Base-by-base conservation (phyloP, 371 early-diverging fungal genomes). In the Syncephalastrum monosporum region DNA sequence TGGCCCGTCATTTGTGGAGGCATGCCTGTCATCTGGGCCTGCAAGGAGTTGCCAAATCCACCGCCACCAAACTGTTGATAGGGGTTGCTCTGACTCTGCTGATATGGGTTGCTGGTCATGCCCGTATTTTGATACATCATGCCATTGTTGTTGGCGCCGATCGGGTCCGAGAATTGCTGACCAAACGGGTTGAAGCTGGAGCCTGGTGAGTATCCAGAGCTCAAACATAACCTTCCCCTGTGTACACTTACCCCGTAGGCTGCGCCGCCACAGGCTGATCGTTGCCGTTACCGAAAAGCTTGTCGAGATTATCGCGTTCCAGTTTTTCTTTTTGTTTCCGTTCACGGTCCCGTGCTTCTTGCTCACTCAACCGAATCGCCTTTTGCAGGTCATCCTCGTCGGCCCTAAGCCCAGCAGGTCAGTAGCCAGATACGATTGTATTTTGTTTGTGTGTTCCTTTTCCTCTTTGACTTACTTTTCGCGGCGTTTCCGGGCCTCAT, bases 1-100 rank as follows among this genome's bases (percentile, higher is more conserved):
- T 50, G 81, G 83, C 63, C 84, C 70, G 68, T 88, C 79, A 44
- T 69, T 53, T 59, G 70, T 54, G 78, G 75, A 29, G 65, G 75
- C 49, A 77, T 62, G 2, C 72, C 68, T 7, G 72, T 72, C 70
- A 70, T 69, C 47, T 71, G 72, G 49, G 72, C 64, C 48, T 69
- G 73, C 19, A 70, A 59, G 14, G 42, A 51, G 33, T 60, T 57
- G 29, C 56, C 56, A 29, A 63, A 65, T 41, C 16, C 41, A 12
- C 38, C 38, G 14, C 54, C 63, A 14, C 33, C 42, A 25, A 48
- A 54, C 43, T 60, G 60, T 16, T 63, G 63, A 25, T 63, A 61
- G 19, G 54, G 66, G 47, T 65, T 60, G 43, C 38, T 61, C 19
- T 61, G 65, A 17, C 51, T 56, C n/a, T 74, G 75, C 50, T 72